Percentiles rank a stretch among this genome's conserved stretches.
phyloP scores from a whole-genome alignment of 2,329 filamentous ascomycete species.

The Penicillium polonicum region DNA sequence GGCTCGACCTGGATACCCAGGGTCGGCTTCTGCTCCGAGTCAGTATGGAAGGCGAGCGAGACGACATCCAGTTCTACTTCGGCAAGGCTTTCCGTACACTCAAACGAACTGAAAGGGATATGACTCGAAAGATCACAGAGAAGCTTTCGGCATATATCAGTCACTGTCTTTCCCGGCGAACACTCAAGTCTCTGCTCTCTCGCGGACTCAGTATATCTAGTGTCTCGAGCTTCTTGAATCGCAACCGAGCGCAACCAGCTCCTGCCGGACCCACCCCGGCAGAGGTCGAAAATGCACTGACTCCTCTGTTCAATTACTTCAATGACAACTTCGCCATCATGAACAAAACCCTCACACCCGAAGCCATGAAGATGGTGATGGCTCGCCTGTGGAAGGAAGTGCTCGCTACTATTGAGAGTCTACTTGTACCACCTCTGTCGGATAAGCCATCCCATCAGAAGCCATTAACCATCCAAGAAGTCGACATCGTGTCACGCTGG shows the following conservation, averaged over 20 bases:
- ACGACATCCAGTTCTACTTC: constrained; percentile 98
- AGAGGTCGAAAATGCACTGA: constrained; percentile 77
- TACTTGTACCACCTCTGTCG: constrained; percentile 89
- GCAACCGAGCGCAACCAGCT: constrained; percentile 50
- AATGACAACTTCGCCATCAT: constrained; percentile 99
- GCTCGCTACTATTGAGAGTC: constrained; percentile 80
- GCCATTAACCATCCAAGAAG: constrained; percentile 78
- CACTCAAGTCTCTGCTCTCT: constrained; percentile 71
- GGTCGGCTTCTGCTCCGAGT: constrained; percentile 84
- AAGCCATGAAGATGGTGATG: constrained; percentile 99
- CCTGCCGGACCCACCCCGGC: constrained; percentile 61
- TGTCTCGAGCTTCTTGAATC: constrained; percentile 67
- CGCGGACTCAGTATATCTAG: constrained; percentile 70
- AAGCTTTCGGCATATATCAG: constrained; percentile 97
- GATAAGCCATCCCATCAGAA: constrained; percentile 89
- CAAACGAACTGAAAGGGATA: constrained; percentile 93
- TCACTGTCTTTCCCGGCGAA: constrained; percentile 78
- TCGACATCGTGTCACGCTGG: constrained; percentile 95
- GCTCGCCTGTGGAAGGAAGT: constrained; percentile 97
- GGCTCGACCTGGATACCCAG: constrained; percentile 95
- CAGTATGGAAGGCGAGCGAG: constrained; percentile 97
- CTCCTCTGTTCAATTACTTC: constrained; percentile 88
- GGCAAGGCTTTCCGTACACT: constrained; percentile 93
- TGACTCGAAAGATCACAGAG: constrained; percentile 97
- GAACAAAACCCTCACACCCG: constrained; percentile 91